These are phyloP conservation scores for Oidiodendron maius DNA, from an alignment of 495 filamentous ascomycete genomes.

Conservation along the genomic window DNA sequence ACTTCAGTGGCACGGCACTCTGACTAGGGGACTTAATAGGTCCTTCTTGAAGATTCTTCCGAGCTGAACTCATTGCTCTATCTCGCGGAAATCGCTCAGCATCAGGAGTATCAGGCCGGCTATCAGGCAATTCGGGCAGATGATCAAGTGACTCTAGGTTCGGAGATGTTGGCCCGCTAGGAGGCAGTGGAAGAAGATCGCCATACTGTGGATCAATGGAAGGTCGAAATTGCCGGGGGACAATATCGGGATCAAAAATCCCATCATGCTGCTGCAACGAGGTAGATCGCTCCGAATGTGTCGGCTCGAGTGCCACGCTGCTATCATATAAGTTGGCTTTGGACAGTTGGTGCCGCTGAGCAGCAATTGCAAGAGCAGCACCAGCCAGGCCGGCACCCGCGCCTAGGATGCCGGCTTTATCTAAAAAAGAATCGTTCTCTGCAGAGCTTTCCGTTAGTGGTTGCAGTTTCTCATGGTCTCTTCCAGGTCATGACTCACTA, in stretches of 20 bases:
- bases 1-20: constrained; percentile 42
- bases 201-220: constrained; percentile 52
- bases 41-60: constrained; percentile 17
- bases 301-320: not conserved
- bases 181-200: constrained; percentile 49
- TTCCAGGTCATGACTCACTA: constrained; percentile 8
- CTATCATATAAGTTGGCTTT: constrained; percentile 17
- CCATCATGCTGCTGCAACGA: constrained; percentile 8
- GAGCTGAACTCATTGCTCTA: constrained; percentile 3
- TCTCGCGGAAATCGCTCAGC: constrained; percentile 14
- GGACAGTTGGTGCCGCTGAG: constrained; percentile 32
- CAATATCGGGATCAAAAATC: constrained; percentile 43
- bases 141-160: constrained; percentile 17
- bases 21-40: constrained; percentile 37
- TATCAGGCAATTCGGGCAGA: constrained; percentile 44
- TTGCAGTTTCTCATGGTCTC: constrained; percentile 14
- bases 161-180: constrained; percentile 37
- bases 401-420: constrained; percentile 55
- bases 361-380: constrained; percentile 33
- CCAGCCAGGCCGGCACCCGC: constrained; percentile 51
- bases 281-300: constrained; percentile 6
- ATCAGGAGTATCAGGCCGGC: constrained; percentile 41
- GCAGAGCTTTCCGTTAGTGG: constrained; percentile 18
- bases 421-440: constrained; percentile 53
- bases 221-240: constrained; percentile 40